A percentile compares a stretch with the other conserved stretches of the same genome.
These are phyloP conservation scores for Berberis vulgaris DNA, from an alignment of 164 flowering plant genomes.

Conservation along the genomic window DNA sequence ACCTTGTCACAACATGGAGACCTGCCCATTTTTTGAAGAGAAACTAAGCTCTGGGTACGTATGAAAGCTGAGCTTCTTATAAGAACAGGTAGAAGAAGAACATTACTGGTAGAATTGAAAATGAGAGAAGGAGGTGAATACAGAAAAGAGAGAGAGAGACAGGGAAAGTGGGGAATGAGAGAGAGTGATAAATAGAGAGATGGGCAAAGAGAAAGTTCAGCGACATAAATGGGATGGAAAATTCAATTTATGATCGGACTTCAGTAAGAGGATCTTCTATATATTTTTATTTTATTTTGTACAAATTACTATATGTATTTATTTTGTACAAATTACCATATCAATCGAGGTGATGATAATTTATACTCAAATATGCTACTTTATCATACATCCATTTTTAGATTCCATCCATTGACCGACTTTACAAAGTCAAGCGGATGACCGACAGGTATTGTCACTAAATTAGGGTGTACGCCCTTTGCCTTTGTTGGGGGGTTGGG, in stretches of 20 bases:
- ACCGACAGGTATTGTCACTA: no score
- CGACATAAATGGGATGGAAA: slow-evolving; percentile 1
- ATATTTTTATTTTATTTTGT: no score
- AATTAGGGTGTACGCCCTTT: no score
- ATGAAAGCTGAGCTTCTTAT: slow-evolving; percentile 5
- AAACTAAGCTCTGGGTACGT: not conserved
- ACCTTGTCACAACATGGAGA: slow-evolving; percentile 38
- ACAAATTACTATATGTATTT: no score
- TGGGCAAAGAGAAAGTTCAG: slow-evolving; percentile 4
- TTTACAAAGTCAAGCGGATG: no score
- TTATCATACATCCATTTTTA: no score
- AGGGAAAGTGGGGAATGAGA: not conserved
- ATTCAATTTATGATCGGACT: not conserved
- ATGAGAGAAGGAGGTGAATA: not conserved
- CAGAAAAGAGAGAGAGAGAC: not conserved
- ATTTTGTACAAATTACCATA: no score
- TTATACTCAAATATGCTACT: no score
- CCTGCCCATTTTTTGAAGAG: slow-evolving; percentile 1
- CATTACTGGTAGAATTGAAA: not conserved
- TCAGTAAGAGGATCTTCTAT: not conserved
- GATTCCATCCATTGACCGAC: no score
- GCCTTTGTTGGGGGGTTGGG: no score
- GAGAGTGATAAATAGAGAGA: slow-evolving; percentile 3
- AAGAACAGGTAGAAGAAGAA: slow-evolving; percentile 7
- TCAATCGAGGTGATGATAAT: no score